These are phyloP conservation scores for Fusarium bactridioides DNA, from an alignment of 2,329 filamentous ascomycete species.

Conservation along the genomic window DNA sequence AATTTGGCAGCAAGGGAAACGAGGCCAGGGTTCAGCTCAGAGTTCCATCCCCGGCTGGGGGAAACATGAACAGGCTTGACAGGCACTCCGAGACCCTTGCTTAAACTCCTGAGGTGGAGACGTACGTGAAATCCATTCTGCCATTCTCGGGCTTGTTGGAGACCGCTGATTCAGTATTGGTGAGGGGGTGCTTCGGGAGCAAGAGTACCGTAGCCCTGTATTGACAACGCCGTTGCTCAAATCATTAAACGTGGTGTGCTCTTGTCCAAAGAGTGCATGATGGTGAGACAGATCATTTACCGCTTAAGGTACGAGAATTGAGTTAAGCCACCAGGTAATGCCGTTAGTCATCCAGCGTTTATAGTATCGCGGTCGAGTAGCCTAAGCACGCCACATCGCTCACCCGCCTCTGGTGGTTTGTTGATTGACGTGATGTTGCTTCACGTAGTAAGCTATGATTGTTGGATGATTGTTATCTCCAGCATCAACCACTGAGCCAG, in stretches of 20 bases:
- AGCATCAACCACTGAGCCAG: background rate
- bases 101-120: background rate
- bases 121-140: background rate
- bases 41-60: background rate
- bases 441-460: background rate
- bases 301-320: background rate
- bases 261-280: background rate
- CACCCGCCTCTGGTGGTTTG: background rate
- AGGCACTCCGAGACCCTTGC: constrained; percentile 1
- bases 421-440: background rate
- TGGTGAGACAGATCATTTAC: constrained; percentile 10
- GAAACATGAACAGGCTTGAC: background rate
- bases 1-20: background rate
- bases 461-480: background rate
- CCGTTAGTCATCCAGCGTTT: constrained; percentile 13
- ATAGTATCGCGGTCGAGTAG: background rate
- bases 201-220: background rate
- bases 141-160: background rate
- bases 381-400: constrained; percentile 1
- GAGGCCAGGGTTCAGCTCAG: background rate
- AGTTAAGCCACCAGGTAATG: background rate
- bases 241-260: constrained; percentile 10
- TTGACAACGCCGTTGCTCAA: background rate
- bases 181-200: background rate
- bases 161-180: background rate